These are phyloP conservation scores for Suhomyces sp. DNA, from an alignment of 805 yeast genomes.

Conservation along the genomic window DNA sequence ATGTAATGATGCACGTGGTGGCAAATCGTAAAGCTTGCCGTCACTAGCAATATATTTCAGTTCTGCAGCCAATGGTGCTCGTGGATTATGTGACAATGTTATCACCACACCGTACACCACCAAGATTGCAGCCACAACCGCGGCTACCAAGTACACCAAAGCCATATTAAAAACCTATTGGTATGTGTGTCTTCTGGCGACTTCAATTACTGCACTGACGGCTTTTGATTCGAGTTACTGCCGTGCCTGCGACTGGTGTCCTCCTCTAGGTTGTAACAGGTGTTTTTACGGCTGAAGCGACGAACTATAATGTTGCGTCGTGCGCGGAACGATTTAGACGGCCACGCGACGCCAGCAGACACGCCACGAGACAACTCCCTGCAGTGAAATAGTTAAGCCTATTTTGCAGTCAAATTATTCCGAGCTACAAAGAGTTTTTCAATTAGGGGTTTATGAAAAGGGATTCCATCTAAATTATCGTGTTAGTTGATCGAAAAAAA, in stretches of 20 bases:
- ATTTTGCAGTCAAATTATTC: neutral
- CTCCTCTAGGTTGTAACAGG: neutral
- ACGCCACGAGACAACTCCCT: neutral
- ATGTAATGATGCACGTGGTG: conserved; percentile 26
- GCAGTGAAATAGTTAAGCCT: neutral
- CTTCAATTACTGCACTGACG: neutral
- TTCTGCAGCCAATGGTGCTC: conserved; percentile 54
- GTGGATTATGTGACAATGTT: conserved; percentile 61
- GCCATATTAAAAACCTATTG: neutral
- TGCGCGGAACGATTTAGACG: neutral
- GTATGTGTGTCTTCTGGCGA: neutral
- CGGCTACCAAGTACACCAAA: conserved; percentile 1
- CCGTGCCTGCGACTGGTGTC: neutral
- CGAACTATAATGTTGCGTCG: neutral
- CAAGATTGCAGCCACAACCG: conserved; percentile 11
- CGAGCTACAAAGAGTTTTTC: neutral
- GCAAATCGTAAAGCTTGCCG: conserved; percentile 28
- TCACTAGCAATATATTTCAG: conserved; percentile 51
- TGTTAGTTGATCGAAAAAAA: too few species aligned
- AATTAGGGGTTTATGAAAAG: too few species aligned
- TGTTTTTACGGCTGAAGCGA: neutral
- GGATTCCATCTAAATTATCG: too few species aligned
- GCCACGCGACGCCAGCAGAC: neutral
- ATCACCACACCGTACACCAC: conserved; percentile 40
- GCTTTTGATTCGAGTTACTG: neutral